Conservation (phyloP, 805 yeast species). For the Candida montana region DNA sequence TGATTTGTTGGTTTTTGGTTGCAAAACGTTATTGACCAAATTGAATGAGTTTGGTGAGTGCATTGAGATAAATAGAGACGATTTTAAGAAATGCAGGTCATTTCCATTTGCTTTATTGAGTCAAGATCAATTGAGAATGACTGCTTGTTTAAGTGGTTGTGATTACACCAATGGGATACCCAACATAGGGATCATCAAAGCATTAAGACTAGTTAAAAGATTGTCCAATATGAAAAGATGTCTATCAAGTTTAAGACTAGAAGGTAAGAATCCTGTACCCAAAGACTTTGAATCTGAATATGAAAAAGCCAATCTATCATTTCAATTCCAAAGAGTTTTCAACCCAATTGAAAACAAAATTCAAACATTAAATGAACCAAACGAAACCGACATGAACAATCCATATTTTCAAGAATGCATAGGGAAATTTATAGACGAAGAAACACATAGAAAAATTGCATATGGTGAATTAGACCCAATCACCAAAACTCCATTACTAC, state of each 20-base stretch:
- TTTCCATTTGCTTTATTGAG: slow-evolving; percentile 47
- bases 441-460: slow-evolving; percentile 52
- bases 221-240: slow-evolving; percentile 50
- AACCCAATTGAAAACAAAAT: slow-evolving; percentile 50
- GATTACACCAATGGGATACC: slow-evolving; percentile 88
- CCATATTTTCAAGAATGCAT: slow-evolving; percentile 32
- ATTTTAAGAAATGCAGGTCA: slow-evolving; percentile 45
- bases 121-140: slow-evolving; percentile 56
- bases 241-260: slow-evolving; percentile 49
- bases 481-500: slow-evolving; percentile 12
- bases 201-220: slow-evolving; percentile 53
- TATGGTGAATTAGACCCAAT: slow-evolving; percentile 65
- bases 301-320: slow-evolving; percentile 66
- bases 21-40: slow-evolving; percentile 70
- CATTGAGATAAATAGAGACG: slow-evolving; percentile 56
- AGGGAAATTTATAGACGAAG: slow-evolving; percentile 35
- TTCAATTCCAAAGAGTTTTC: slow-evolving; percentile 80
- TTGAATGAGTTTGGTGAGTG: slow-evolving; percentile 67
- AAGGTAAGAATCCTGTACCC: slow-evolving; percentile 56
- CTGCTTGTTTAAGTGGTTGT: slow-evolving; percentile 93
- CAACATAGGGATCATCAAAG: slow-evolving; percentile 75
- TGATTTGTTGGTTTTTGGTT: slow-evolving; percentile 86
- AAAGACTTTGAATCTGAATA: slow-evolving; percentile 54
- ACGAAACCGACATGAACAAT: slow-evolving; percentile 28
- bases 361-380: slow-evolving; percentile 55